Evolutionary conservation across 768 basidiomycete genomes (phyloP), one percentile per base, ranked within the genome.

Genomic region (Kwoniella dendrophila): DNA sequence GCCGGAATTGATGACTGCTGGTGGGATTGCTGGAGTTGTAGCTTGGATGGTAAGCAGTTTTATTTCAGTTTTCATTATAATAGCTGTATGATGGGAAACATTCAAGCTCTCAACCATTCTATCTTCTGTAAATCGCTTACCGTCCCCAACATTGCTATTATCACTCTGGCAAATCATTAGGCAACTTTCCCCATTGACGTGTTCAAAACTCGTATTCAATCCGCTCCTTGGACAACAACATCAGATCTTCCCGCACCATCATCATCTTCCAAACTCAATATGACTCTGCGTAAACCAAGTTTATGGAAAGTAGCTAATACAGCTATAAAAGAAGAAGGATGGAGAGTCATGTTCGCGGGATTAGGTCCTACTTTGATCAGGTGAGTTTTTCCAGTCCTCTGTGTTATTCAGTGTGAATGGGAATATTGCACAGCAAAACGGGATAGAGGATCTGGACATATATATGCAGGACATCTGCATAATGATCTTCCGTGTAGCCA

Each of bases 201-300:
- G 2, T 83, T 94, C 63, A 95, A 96, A 81, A 94, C 93, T 14
- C 85, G 92, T 4, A 85, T 93, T 69, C 92, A 96, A 77, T 85
- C 64, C 2, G 58, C 56, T n/a, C 27, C 59, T 11, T 68, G 66
- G 67, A 32, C 58, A 16, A 24, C 44, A 6, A 26, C 53, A 5
- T 22, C 38, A 7, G 16, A n/a, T n/a, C 32, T 24, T 51, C 48
- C 34, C 12, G 0, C 14, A 14, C 53, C 7, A 27, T 22, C 11
- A 14, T n/a, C 34, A 8, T 30, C 53, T 11, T 26, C 45, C 22
- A 18, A 34, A 54, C 8, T 49, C 32, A n/a, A n/a, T n/a, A 16
- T 27, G 4, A 24, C 55, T 6, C 18, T 29, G 14, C 29, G 18
- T 43, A 43, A 43, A 20, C 41, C 41, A 20, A 63, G 66, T 12